Percentiles rank a stretch among this genome's conserved stretches.
Conservation (phyloP, 768 basidiomycete species). For the Bullera alba region DNA sequence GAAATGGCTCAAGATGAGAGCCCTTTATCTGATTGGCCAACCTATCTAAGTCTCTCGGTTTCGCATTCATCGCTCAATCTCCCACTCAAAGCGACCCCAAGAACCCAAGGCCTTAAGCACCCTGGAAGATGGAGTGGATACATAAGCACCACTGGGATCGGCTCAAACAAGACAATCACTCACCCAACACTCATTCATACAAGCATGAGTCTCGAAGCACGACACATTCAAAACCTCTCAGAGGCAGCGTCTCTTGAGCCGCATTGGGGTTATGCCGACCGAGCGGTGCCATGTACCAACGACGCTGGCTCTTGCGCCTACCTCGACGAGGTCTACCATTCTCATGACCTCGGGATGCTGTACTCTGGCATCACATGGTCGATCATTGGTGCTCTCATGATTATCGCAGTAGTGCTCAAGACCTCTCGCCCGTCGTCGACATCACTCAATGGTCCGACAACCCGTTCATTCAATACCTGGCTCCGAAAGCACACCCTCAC, state of each 20-base stretch:
- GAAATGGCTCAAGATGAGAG: too few relatives aligned
- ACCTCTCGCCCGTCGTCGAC: too few relatives aligned
- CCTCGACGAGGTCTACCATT: slow-evolving; percentile 26
- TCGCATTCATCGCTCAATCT: too few relatives aligned
- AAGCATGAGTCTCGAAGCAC: slow-evolving; percentile 3
- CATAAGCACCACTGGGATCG: too few relatives aligned
- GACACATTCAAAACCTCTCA: slow-evolving; percentile 22
- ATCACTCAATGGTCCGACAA: too few relatives aligned
- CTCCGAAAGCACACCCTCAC: slow-evolving; percentile 7
- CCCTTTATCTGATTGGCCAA: too few relatives aligned
- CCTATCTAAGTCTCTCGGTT: too few relatives aligned
- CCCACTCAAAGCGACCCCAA: too few relatives aligned
- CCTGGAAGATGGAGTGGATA: too few relatives aligned
- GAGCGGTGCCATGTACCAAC: slow-evolving; percentile 24
- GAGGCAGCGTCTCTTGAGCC: slow-evolving; percentile 9
- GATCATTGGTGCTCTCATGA: slow-evolving; percentile 10
- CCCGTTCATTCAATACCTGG: slow-evolving; percentile 4
- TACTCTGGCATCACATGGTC: slow-evolving; percentile 24
- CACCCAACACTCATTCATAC: too few relatives aligned
- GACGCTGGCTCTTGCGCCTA: slow-evolving; percentile 27
- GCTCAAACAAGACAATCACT: too few relatives aligned
- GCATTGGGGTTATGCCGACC: slow-evolving; percentile 26
- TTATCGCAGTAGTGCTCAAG: background rate
- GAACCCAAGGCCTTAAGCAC: too few relatives aligned
- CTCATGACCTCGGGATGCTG: slow-evolving; percentile 25